Conservation (phyloP, 2,329 filamentous ascomycete species). For the Proliferodiscus dingleyae region DNA sequence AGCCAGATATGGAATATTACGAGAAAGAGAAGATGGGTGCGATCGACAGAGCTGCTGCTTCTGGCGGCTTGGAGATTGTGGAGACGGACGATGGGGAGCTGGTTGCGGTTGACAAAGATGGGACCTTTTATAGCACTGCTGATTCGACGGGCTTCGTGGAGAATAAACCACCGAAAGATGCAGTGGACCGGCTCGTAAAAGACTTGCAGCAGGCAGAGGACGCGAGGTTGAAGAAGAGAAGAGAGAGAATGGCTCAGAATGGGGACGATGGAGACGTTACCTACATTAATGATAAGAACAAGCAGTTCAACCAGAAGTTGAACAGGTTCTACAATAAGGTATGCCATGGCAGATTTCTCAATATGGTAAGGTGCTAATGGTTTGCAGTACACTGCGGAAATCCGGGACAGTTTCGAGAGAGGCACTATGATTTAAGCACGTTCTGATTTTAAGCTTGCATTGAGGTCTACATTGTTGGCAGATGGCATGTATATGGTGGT, state of each 20-base stretch:
- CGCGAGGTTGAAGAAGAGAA: slow-evolving; percentile 76
- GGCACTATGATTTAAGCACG: slow-evolving; percentile 78
- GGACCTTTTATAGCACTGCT: slow-evolving; percentile 83
- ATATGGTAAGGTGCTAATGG: slow-evolving; percentile 20
- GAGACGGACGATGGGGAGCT: slow-evolving; percentile 94
- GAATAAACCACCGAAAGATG: slow-evolving; percentile 81
- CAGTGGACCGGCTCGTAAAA: slow-evolving; percentile 79
- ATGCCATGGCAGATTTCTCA: slow-evolving; percentile 20
- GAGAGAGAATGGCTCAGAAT: slow-evolving; percentile 70
- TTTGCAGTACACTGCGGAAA: slow-evolving; percentile 79
- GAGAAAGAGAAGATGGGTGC: slow-evolving; percentile 79
- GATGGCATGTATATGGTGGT: too few species aligned
- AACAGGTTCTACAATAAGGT: slow-evolving; percentile 92
- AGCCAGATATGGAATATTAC: slow-evolving; percentile 77
- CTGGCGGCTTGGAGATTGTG: slow-evolving; percentile 83
- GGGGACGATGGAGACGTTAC: slow-evolving; percentile 91
- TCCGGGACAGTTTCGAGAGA: slow-evolving; percentile 94
- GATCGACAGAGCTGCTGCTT: slow-evolving; percentile 77
- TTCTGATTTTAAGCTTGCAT: too few species aligned
- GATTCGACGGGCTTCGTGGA: slow-evolving; percentile 77
- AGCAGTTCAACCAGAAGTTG: slow-evolving; percentile 99
- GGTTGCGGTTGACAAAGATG: slow-evolving; percentile 87
- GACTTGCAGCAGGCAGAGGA: slow-evolving; percentile 89
- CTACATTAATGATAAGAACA: slow-evolving; percentile 99
- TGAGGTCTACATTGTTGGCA: too few species aligned